phyloP scores from a whole-genome alignment of 2,329 filamentous ascomycete genomes.

The Blastomyces silverae region DNA sequence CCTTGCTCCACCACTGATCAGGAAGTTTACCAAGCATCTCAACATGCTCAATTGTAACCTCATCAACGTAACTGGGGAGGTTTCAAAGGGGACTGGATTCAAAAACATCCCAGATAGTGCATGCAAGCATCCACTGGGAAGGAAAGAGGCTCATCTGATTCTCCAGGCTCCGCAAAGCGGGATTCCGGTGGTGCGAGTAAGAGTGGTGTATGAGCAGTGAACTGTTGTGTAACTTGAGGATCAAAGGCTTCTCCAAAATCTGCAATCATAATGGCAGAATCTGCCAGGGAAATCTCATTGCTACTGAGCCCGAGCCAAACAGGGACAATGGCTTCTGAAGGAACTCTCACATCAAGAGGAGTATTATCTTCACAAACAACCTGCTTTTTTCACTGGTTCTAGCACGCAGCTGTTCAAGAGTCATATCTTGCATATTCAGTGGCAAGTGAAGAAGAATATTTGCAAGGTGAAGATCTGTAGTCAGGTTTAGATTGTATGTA shows the following conservation, averaged over 20 bases:
- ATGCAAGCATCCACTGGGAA: constrained; percentile 35
- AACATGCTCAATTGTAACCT: constrained; percentile 26
- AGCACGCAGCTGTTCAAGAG: constrained; percentile 23
- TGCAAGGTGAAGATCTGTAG: constrained; percentile 24
- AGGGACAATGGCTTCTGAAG: constrained; percentile 22
- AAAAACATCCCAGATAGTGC: constrained; percentile 33
- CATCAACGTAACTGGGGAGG: constrained; percentile 23
- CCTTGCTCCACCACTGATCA: constrained; percentile 22
- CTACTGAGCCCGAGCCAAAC: constrained; percentile 25
- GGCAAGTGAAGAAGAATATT: constrained; percentile 26
- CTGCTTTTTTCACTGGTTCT: constrained; percentile 22
- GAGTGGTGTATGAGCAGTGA: constrained; percentile 23
- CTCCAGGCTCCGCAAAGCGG: constrained; percentile 14
- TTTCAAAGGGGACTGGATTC: constrained; percentile 23
- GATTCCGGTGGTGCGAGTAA: constrained; percentile 19
- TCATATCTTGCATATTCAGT: constrained; percentile 22
- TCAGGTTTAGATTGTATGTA: constrained; percentile 1
- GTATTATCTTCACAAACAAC: constrained; percentile 25
- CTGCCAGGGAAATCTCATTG: constrained; percentile 24
- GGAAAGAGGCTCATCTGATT: constrained; percentile 25
- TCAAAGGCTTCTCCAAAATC: constrained; percentile 29
- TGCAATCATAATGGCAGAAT: constrained; percentile 25
- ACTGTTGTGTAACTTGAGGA: constrained; percentile 18
- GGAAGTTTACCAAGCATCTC: constrained; percentile 26
- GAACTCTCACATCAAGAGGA: constrained; percentile 22